phyloP scores from a whole-genome alignment of 1,284 basidiomycete genomes.

The Malassezia cuniculi region DNA sequence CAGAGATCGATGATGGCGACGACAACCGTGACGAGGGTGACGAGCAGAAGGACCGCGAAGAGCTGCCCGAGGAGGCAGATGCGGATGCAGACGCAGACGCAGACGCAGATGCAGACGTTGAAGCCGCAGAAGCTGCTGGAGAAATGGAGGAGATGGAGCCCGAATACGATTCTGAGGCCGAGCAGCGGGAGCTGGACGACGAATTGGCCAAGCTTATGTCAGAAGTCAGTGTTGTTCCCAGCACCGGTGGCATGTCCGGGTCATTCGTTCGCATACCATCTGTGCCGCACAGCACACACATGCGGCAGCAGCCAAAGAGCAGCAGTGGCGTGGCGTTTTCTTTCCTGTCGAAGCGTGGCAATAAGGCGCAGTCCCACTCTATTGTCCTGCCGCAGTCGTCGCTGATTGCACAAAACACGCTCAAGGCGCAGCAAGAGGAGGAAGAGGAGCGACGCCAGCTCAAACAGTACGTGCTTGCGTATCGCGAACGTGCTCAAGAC shows the following conservation, averaged over 20 bases:
- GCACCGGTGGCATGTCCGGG: conserved; percentile 47
- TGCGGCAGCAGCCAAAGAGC: background rate
- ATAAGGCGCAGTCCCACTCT: conserved; percentile 59
- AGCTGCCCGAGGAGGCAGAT: conserved; percentile 9
- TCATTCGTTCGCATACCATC: conserved; percentile 3
- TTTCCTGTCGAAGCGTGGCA: conserved; percentile 80
- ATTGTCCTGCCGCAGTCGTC: conserved; percentile 28
- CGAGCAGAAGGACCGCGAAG: conserved; percentile 16
- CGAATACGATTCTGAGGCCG: conserved; percentile 69
- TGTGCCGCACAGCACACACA: background rate
- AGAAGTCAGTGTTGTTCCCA: conserved; percentile 49
- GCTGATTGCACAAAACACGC: conserved; percentile 34
- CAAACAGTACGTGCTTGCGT: conserved; percentile 37
- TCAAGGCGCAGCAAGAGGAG: conserved; percentile 31
- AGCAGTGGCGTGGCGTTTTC: conserved; percentile 71
- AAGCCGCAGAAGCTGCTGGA: conserved; percentile 50
- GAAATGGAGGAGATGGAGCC: conserved; percentile 46
- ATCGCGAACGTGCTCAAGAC: conserved; percentile 10
- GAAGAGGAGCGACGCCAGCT: conserved; percentile 34
- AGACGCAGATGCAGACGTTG: conserved; percentile 54
- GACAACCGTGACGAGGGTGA: conserved; percentile 14
- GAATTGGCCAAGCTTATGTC: conserved; percentile 81
- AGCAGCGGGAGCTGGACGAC: conserved; percentile 85
- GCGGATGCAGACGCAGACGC: conserved; percentile 4
- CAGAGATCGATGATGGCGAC: conserved; percentile 10